These are phyloP conservation scores for Fragilaria crotonensis DNA, from an alignment of 108 stramenopile species.

Conservation along the genomic window DNA sequence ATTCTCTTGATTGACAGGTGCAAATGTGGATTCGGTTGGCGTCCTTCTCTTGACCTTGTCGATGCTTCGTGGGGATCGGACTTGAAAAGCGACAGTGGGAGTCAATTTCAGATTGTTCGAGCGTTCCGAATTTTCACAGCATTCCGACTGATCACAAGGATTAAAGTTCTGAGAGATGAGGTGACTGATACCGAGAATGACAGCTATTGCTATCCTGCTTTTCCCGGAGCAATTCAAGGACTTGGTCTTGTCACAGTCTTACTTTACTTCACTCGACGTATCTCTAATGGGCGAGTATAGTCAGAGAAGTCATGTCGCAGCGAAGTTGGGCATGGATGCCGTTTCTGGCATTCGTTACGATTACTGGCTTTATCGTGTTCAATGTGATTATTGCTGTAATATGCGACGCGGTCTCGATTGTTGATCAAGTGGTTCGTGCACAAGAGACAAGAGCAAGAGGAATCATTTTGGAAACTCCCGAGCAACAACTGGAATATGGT, in stretches of 20 bases:
- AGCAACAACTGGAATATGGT: constrained; percentile 18
- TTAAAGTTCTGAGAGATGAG: constrained; percentile 44
- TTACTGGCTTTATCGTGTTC: constrained; percentile 65
- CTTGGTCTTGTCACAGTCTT: constrained; percentile 13
- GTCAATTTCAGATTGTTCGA: constrained; percentile 45
- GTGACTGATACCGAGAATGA: constrained; percentile 55
- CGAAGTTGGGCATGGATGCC: constrained; percentile 25
- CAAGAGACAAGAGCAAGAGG: constrained; percentile 7
- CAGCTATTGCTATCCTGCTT: constrained; percentile 47
- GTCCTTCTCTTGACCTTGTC: constrained; percentile 48
- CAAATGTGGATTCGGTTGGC: no score
- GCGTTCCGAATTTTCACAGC: constrained; percentile 69
- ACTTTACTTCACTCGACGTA: constrained; percentile 39
- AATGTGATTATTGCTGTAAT: constrained; percentile 77
- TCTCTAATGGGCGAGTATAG: constrained; percentile 49
- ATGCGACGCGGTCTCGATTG: constrained; percentile 48
- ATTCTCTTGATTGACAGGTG: no score
- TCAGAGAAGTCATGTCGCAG: constrained; percentile 21
- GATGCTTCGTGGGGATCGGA: constrained; percentile 54
- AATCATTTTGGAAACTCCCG: constrained; percentile 6
- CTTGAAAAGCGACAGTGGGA: neutral
- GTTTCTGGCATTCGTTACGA: constrained; percentile 40
- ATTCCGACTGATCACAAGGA: constrained; percentile 51
- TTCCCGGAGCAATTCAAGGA: constrained; percentile 52
- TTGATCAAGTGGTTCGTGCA: constrained; percentile 8